These are phyloP conservation scores for Nicotiana attenuata DNA, from an alignment of 257 asterid genomes.

Conservation along the genomic window DNA sequence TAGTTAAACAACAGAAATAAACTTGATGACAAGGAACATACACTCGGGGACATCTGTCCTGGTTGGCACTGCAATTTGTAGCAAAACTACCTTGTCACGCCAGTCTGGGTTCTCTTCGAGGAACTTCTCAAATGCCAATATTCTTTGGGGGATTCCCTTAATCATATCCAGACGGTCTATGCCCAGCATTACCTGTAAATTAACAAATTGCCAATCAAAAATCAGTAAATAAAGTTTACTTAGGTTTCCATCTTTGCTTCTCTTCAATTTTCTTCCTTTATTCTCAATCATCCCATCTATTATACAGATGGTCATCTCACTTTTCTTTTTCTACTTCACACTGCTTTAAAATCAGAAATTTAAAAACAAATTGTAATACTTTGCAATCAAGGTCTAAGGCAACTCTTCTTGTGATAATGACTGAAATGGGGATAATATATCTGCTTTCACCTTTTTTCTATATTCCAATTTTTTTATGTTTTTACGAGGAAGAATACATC, in stretches of 20 bases:
- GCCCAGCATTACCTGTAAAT: slow-evolving; percentile 79
- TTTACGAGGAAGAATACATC: background rate
- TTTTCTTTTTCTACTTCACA: background rate
- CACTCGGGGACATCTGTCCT: slow-evolving; percentile 97
- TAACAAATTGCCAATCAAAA: slow-evolving; percentile 7
- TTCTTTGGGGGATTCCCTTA: slow-evolving; percentile 89
- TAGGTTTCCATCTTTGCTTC: slow-evolving; percentile 1
- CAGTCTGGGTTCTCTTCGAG: slow-evolving; percentile 91
- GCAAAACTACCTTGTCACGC: slow-evolving; percentile 82
- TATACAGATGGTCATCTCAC: background rate
- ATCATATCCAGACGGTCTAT: slow-evolving; percentile 94
- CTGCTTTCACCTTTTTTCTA: background rate
- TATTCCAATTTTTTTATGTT: background rate
- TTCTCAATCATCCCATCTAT: background rate
- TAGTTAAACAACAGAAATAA: slow-evolving; percentile 15
- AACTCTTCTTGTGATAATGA: background rate
- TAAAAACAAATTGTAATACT: background rate
- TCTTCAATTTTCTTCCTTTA: background rate
- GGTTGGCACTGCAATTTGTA: slow-evolving; percentile 96
- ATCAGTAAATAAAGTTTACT: background rate
- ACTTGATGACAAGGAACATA: slow-evolving; percentile 39
- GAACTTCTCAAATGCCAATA: slow-evolving; percentile 91
- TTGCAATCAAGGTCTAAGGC: background rate
- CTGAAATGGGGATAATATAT: background rate
- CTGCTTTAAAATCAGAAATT: background rate